Evolutionary conservation across 179 eudicot genomes (phyloP).

Genomic region (Sideroxylon spinosum): DNA sequence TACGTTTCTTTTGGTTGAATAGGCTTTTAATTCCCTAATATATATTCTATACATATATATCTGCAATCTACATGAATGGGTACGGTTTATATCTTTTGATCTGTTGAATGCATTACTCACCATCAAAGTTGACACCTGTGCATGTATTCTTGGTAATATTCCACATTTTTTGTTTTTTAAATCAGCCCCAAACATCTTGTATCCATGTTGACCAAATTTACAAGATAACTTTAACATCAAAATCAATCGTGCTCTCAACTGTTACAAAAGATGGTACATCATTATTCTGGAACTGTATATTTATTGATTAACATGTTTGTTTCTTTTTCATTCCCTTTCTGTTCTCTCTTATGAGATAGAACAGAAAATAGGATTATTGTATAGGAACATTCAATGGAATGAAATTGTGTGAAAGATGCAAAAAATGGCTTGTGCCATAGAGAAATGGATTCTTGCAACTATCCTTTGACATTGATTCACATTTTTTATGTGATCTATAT

Average conservation of each 20-base stretch:
- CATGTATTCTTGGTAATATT: background rate
- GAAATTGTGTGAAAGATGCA: background rate
- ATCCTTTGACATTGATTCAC: background rate
- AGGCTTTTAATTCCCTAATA: background rate
- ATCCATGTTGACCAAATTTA: background rate
- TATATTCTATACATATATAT: background rate
- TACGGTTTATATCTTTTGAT: background rate
- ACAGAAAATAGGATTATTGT: background rate
- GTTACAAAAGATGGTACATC: background rate
- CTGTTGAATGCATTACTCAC: background rate
- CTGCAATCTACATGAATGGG: background rate
- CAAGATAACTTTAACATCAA: background rate
- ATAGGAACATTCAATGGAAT: background rate
- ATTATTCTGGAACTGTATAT: background rate
- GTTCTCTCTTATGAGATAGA: background rate
- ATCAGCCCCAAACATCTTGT: background rate
- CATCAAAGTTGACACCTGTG: background rate
- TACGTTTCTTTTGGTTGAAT: slow-evolving; percentile 30
- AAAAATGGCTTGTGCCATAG: background rate
- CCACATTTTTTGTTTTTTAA: background rate
- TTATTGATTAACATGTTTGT: background rate
- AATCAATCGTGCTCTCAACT: background rate
- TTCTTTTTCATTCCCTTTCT: background rate
- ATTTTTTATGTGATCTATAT: no score
- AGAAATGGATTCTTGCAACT: background rate